Base-by-base conservation (phyloP, 1,284 basidiomycete species). In the Leccinum subfulvum region DNA sequence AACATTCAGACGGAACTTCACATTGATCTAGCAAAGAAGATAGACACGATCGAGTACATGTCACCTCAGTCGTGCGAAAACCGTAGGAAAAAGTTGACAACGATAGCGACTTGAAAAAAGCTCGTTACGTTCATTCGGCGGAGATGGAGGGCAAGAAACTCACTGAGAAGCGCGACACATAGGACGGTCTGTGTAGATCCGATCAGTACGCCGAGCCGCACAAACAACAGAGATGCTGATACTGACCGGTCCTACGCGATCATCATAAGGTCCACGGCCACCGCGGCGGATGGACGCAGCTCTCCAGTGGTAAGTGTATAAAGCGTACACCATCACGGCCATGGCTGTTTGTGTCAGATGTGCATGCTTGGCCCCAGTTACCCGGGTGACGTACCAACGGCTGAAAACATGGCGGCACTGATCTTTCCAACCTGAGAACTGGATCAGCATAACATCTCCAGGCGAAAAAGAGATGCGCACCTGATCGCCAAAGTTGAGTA, bases 221-320 rank as follows among this genome's bases (percentile, higher is more conserved):
- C 51, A 64, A 33, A 51, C 55, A 56, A 56, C 53, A 62, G 52
- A 47, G 61, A 61, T 59, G 59, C 44, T 52, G 68, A 64, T 60
- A 82, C 88, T 77, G 65, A 90, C 88, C 58, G 88, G 88, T 62
- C 96, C 96, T 60, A 98, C 78, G 62, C 97, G 87, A 80, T 99
- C 97, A 72, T 99, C 97, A 77, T 99, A 99, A 2, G 97, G 96
- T 23, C 95, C 97, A 59, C 92, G 87, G 13, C 95, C 94, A 55
- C 96, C 91, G 62, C 88, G 85, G 58, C 96, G 88, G 73, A 99
- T 99, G 23, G 95, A 94, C 33, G 87, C 84, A 14, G 97, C 97
- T 69, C 97, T 89, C 93, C 95, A 96, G 77, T 98, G 96, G 76
- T 96, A 98, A 52, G 95, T 95, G 68, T 92, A 91, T 18, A 99